A percentile compares a stretch with the other conserved stretches of the same genome.
These are phyloP conservation scores for Penicillium psychrofluorescens DNA, from an alignment of 495 filamentous ascomycete genomes.

Conservation along the genomic window DNA sequence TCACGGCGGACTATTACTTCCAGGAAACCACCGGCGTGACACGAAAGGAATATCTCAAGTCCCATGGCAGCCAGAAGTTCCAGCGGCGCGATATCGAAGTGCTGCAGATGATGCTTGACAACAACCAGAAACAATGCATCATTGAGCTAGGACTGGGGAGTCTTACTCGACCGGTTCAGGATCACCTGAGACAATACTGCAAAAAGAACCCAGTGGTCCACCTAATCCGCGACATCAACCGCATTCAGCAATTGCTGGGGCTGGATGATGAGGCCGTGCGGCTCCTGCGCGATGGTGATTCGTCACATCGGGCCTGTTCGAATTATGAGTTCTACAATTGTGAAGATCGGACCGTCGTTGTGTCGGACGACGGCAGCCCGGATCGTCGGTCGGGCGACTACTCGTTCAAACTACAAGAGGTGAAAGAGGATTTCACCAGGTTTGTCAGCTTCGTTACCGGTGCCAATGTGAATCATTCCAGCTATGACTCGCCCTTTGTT, in stretches of 20 bases:
- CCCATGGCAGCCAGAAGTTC: slow-evolving; percentile 58
- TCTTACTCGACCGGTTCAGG: slow-evolving; percentile 49
- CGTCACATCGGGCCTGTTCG: slow-evolving; percentile 56
- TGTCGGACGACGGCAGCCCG: slow-evolving; percentile 22
- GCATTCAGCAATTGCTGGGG: slow-evolving; percentile 57
- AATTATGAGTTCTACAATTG: slow-evolving; percentile 80
- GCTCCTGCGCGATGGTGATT: slow-evolving; percentile 45
- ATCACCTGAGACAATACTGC: slow-evolving; percentile 49
- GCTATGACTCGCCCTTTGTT: slow-evolving; percentile 66
- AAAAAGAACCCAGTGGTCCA: slow-evolving; percentile 68
- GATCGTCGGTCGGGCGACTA: slow-evolving; percentile 44
- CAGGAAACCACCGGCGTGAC: slow-evolving; percentile 60
- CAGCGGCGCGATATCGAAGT: slow-evolving; percentile 59
- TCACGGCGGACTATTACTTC: slow-evolving; percentile 72
- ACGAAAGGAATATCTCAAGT: slow-evolving; percentile 54
- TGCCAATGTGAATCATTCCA: slow-evolving; percentile 42
- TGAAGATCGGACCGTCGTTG: slow-evolving; percentile 34
- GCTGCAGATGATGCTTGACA: slow-evolving; percentile 58
- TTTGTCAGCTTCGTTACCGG: slow-evolving; percentile 63
- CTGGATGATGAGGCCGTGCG: slow-evolving; percentile 46
- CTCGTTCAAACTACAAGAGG: slow-evolving; percentile 64
- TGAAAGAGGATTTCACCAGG: slow-evolving; percentile 65
- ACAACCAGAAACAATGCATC: slow-evolving; percentile 56
- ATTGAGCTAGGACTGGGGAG: slow-evolving; percentile 64
- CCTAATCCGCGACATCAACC: slow-evolving; percentile 59